These are phyloP conservation scores for Verticillium zaregamsianum DNA, from an alignment of 2,329 filamentous ascomycete species.

Conservation along the genomic window DNA sequence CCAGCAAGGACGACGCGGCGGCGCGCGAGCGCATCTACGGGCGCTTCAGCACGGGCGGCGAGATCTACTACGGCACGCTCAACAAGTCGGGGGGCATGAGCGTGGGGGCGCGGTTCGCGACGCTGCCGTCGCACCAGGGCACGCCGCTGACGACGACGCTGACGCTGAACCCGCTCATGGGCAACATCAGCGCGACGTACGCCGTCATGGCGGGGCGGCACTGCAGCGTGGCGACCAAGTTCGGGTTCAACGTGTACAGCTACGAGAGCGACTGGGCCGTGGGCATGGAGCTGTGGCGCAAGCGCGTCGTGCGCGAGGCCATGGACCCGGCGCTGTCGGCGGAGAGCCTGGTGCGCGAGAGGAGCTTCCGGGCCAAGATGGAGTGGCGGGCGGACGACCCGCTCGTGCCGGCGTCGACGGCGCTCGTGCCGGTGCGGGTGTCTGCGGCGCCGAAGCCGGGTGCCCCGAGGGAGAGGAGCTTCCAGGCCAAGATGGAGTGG, in stretches of 20 bases:
- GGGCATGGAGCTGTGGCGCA: conserved; percentile 89
- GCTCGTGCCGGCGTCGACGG: conserved; percentile 4
- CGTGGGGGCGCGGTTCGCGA: conserved; percentile 84
- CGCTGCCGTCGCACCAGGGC: conserved; percentile 72
- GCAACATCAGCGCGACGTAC: conserved; percentile 86
- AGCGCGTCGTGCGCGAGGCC: conserved; percentile 25
- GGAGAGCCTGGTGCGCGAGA: conserved; percentile 20
- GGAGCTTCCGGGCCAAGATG: conserved; percentile 45
- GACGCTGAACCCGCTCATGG: conserved; percentile 91
- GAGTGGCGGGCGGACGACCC: conserved; percentile 43
- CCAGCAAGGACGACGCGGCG: conserved; percentile 25
- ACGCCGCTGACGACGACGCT: conserved; percentile 92
- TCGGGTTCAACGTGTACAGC: conserved; percentile 97
- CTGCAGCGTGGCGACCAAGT: conserved; percentile 80
- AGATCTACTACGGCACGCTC: conserved; percentile 91
- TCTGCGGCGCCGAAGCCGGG: background rate
- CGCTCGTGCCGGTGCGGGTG: background rate
- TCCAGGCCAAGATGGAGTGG: conserved; percentile 51
- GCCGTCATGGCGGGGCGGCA: conserved; percentile 81
- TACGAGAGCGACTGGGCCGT: conserved; percentile 94
- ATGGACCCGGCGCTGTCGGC: conserved; percentile 11
- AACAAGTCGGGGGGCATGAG: conserved; percentile 94
- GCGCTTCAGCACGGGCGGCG: conserved; percentile 84
- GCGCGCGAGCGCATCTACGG: conserved; percentile 62
- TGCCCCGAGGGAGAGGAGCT: conserved; percentile 36